These are phyloP conservation scores for Arxiozyma heterogenica DNA, from an alignment of 1,139 yeast species.

Conservation along the genomic window DNA sequence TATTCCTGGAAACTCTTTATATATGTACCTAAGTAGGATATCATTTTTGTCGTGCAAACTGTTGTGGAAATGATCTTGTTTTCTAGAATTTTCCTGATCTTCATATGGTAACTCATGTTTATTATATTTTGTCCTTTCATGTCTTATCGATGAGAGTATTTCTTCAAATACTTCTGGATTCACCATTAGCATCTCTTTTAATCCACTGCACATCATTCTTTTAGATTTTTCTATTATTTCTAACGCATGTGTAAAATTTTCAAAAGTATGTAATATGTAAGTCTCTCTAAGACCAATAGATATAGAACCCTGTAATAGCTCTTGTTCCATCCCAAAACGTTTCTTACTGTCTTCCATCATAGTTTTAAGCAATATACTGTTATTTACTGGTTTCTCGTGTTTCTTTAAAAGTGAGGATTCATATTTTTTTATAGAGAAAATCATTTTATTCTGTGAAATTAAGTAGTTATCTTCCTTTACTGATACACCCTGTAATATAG, in stretches of 20 bases:
- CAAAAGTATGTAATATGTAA: neutral
- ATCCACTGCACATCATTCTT: neutral
- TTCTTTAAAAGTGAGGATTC: neutral
- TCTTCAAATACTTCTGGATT: constrained; percentile 14
- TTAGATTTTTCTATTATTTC: constrained; percentile 20
- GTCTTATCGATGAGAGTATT: constrained; percentile 21
- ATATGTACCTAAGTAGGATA: constrained; percentile 22
- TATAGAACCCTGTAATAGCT: neutral
- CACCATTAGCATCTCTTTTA: constrained; percentile 11
- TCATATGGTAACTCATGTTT: constrained; percentile 21
- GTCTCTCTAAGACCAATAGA: neutral
- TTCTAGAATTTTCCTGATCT: constrained; percentile 20
- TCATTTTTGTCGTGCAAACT: constrained; percentile 25
- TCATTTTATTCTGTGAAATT: neutral
- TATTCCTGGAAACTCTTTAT: constrained; percentile 14
- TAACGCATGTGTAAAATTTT: constrained; percentile 14
- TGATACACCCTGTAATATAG: neutral
- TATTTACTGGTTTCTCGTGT: neutral
- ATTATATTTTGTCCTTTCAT: constrained; percentile 19
- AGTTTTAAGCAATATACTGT: neutral
- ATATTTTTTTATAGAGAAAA: neutral
- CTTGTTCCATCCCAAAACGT: neutral
- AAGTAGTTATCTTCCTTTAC: neutral
- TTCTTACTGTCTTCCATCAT: neutral
- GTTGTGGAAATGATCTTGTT: constrained; percentile 21